Base-by-base conservation (phyloP, 371 early-diverging fungal species). In the Mortierella sp. region DNA sequence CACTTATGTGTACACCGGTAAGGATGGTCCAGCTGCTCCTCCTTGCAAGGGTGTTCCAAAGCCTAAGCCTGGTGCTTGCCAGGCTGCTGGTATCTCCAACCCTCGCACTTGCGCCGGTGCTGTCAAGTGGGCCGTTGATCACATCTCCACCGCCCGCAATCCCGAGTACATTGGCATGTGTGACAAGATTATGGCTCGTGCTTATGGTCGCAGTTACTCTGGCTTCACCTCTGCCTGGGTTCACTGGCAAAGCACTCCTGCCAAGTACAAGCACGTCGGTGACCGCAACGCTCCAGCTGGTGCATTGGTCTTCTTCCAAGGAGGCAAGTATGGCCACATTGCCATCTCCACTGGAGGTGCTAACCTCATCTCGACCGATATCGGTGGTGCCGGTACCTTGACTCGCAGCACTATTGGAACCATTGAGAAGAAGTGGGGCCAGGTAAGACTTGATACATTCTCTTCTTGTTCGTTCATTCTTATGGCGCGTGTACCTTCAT, bases 251-350 rank as follows among this genome's bases (percentile, higher is more conserved):
- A 2, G 26, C 16, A 45, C 46, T 18, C 57, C 57, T 24, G 46
- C 45, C 46, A 23, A 24, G 18, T 56, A 56, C 57, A 56, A 45
- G 57, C 57, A 56, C 46, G 28, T 8, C 28, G 19, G 28, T 45
- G 57, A 56, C 45, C 57, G 57, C 57, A 56, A 56, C 46, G 24
- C 57, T 27, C 57, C 57, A n/a, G 57, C 57, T 18, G 57, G 57
- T 27, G 57, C 57, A 28, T 21, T 56, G 43, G 57, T 56, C 57
- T 56, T 56, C 46, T 56, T 14, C 21, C 43, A 56, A 30, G 57
- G 57, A 14, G 57, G 57, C 46, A 45, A 45, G 18, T 23, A 23
- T 18, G 57, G 57, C 13, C 57, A 56, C 18, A n/a, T 56, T 56
- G 57, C 57, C 30, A 56, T 56, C 45, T 56, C 57, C 6, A 56